These are phyloP conservation scores for Zygoascus hellenicus DNA, from an alignment of 1,139 yeast species.

Conservation along the genomic window DNA sequence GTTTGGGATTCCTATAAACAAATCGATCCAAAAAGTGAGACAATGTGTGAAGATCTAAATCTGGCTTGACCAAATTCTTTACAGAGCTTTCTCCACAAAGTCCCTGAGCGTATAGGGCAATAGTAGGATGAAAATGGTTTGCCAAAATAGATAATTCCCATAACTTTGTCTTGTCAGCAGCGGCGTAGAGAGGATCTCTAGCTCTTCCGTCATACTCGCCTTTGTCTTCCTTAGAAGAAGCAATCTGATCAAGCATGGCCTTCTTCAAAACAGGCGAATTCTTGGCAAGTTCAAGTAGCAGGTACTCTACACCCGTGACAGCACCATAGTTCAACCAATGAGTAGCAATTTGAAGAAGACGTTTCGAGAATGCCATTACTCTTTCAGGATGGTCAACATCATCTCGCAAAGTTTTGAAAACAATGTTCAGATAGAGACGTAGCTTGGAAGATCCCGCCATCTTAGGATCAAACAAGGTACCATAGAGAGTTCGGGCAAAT, in stretches of 20 bases:
- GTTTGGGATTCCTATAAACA: slow-evolving; percentile 89
- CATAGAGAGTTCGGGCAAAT: slow-evolving; percentile 83
- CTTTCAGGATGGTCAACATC: slow-evolving; percentile 56
- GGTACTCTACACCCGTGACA: slow-evolving; percentile 79
- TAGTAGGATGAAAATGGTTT: slow-evolving; percentile 89
- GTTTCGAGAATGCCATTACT: slow-evolving; percentile 83
- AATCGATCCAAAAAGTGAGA: slow-evolving; percentile 91
- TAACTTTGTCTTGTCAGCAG: slow-evolving; percentile 71
- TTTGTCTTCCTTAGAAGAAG: slow-evolving; percentile 30
- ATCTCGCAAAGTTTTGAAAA: slow-evolving; percentile 74
- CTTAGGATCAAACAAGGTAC: slow-evolving; percentile 80
- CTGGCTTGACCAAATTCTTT: slow-evolving; percentile 60
- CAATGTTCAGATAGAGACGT: slow-evolving; percentile 68
- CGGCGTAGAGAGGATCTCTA: slow-evolving; percentile 84
- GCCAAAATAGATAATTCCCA: slow-evolving; percentile 81
- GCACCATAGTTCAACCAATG: slow-evolving; percentile 90
- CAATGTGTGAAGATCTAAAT: slow-evolving; percentile 78
- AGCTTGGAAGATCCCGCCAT: slow-evolving; percentile 79
- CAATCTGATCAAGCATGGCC: slow-evolving; percentile 31
- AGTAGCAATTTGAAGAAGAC: slow-evolving; percentile 77
- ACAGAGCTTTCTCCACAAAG: slow-evolving; percentile 89
- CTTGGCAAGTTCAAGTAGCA: slow-evolving; percentile 63
- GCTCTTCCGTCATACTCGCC: slow-evolving; percentile 72
- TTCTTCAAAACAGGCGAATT: slow-evolving; percentile 47
- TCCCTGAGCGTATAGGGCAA: slow-evolving; percentile 70